phyloP scores from a whole-genome alignment of 169 alveolate genomes.

The Nephromyces sp. region DNA sequence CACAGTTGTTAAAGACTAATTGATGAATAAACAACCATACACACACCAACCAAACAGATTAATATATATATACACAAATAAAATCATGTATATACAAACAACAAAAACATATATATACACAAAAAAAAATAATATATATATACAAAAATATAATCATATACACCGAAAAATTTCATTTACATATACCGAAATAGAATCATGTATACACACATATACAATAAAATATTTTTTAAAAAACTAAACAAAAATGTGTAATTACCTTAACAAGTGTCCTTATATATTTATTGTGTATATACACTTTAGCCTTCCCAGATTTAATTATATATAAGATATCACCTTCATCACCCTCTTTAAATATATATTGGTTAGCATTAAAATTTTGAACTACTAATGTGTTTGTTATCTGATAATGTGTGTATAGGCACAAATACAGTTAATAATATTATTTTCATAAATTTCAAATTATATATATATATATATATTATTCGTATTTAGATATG shows the following conservation, averaged over 20 bases:
- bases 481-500: too few species aligned
- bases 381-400: constrained; percentile 75
- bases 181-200: background rate
- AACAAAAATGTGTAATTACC: background rate
- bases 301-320: constrained; percentile 76
- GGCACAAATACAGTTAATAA: too few species aligned
- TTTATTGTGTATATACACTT: constrained; percentile 59
- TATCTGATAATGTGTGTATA: too few species aligned
- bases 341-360: constrained; percentile 81
- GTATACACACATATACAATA: background rate
- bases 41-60: too few species aligned
- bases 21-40: too few species aligned
- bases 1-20: too few species aligned
- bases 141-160: too few species aligned
- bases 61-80: background rate
- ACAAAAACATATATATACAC: background rate
- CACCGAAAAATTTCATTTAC: too few species aligned
- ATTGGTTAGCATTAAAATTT: constrained; percentile 59
- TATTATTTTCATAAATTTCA: too few species aligned
- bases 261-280: constrained; percentile 55
- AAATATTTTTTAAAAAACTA: background rate
- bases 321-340: constrained; percentile 78
- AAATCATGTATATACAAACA: background rate
- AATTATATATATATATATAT: too few species aligned
- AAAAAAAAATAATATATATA: background rate